A percentile compares a stretch with the other conserved stretches of the same genome.
phyloP scores from a whole-genome alignment of 116 monocot species.

The Phalaenopsis hybrid region DNA sequence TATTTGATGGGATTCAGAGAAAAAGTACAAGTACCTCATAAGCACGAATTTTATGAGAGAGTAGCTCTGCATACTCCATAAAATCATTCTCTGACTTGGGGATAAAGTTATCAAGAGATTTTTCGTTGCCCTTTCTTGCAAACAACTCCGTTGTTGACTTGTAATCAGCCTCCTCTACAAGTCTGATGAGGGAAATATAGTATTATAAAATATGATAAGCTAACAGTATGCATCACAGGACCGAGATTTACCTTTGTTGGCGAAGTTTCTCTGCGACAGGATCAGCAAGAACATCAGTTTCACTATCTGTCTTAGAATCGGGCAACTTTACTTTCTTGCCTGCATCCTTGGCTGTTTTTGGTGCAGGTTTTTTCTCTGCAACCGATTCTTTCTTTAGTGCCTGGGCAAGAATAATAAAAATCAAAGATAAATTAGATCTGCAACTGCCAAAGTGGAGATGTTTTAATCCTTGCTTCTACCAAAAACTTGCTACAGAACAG shows the following conservation, averaged over 20 bases:
- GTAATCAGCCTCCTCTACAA: constrained; percentile 84
- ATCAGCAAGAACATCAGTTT: constrained; percentile 22
- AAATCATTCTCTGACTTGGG: constrained; percentile 88
- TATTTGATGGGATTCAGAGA: background rate
- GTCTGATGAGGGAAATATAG: constrained; percentile 21
- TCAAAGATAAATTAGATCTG: background rate
- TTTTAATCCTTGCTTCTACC: too few relatives aligned
- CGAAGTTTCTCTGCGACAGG: constrained; percentile 77
- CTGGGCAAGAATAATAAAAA: constrained; percentile 22
- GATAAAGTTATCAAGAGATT: constrained; percentile 69
- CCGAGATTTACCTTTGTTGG: constrained; percentile 53
- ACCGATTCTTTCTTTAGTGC: constrained; percentile 35
- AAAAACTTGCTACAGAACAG: too few relatives aligned
- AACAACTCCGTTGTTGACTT: constrained; percentile 65
- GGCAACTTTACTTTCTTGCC: constrained; percentile 52
- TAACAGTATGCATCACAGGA: background rate
- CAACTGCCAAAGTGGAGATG: background rate
- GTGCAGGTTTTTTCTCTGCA: constrained; percentile 31
- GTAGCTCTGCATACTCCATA: constrained; percentile 78
- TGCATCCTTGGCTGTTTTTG: constrained; percentile 33
- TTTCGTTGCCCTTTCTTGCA: constrained; percentile 47
- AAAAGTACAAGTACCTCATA: constrained; percentile 41
- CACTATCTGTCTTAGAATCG: constrained; percentile 25
- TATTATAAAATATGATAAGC: background rate
- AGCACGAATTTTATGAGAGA: constrained; percentile 59